Evolutionary conservation across 169 alveolate species (phyloP), one percentile per base, ranked within the genome.

Genomic region (Plasmodium berghei): DNA sequence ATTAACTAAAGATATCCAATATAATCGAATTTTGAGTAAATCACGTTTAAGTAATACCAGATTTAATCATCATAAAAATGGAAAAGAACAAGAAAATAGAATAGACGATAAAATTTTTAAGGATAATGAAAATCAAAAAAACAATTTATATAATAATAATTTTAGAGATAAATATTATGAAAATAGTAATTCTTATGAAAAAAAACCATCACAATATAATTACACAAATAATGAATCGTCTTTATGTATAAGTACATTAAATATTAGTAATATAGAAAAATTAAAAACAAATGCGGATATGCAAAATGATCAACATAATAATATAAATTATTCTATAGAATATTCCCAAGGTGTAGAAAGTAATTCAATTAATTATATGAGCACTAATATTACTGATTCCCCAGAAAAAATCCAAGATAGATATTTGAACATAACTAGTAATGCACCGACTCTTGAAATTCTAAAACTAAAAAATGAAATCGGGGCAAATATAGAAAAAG

Each of bases 161-260:
- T 14, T 24, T 9, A 14, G 66, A 12, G 9, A 58, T 16, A 28
- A 49, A 55, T 4, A 72, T 52, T 54, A 1, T 14, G 6, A 52
- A 54, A 5, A 54, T 22, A 48, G 54, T 12, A 28, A 52, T 40
- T 26, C 48, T 16, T 49, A 14, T 42, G 22, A 24, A 20, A 72
- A n/a, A 9, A 61, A 49, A 10, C 28, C 26, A 12, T 54, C 85
- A 18, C 49, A 59, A 49, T 18, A 40, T 24, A 56, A 72, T 40
- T 10, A 72, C 20, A 49, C 45, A 34, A 1, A 42, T 55, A 42
- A 49, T 9, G 85, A 52, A 28, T 72, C 58, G 6, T 72, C 85
- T 49, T 1, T 54, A 42, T 54, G 26, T 34, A 26, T 49, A 40
- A 24, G 45, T 54, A 54, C 22, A 12, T 16, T n/a, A 45, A 72